Percentiles rank a stretch among this genome's conserved stretches.
These are phyloP conservation scores for Thamnidium elegans DNA, from an alignment of 192 early-diverging fungal species.

Conservation along the genomic window DNA sequence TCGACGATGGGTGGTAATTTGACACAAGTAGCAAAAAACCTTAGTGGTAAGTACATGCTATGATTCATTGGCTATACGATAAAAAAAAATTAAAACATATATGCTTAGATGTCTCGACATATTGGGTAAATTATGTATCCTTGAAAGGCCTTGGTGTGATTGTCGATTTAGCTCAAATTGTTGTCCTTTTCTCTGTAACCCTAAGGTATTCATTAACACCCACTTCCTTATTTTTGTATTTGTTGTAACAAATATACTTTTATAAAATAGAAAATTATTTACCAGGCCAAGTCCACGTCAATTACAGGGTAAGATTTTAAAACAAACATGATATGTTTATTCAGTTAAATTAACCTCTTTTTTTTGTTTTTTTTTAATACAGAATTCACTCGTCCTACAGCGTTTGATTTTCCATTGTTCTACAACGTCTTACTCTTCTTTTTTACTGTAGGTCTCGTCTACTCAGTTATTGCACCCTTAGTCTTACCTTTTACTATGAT, in stretches of 20 bases:
- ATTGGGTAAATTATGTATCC: slow-evolving; percentile 77
- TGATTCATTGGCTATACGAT: no score
- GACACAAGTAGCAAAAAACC: slow-evolving; percentile 20
- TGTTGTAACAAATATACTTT: slow-evolving; percentile 17
- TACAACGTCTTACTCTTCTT: slow-evolving; percentile 70
- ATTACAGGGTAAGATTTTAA: slow-evolving; percentile 39
- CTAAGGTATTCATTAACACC: slow-evolving; percentile 20
- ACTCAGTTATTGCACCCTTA: slow-evolving; percentile 69
- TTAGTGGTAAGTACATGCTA: slow-evolving; percentile 9
- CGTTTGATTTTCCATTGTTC: slow-evolving; percentile 68
- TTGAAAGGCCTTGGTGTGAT: slow-evolving; percentile 61
- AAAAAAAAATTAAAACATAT: neutral
- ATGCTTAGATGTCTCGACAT: slow-evolving; percentile 49
- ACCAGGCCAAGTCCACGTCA: slow-evolving; percentile 65
- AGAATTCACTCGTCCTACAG: slow-evolving; percentile 60
- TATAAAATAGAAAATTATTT: slow-evolving; percentile 51
- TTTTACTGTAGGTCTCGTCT: slow-evolving; percentile 69
- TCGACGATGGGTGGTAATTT: slow-evolving; percentile 13
- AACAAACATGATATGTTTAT: neutral
- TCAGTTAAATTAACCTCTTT: neutral
- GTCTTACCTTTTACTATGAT: slow-evolving; percentile 62
- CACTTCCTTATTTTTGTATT: no score
- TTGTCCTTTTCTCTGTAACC: slow-evolving; percentile 51
- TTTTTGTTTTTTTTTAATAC: neutral
- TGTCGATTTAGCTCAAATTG: slow-evolving; percentile 66